Base-by-base conservation (phyloP, 2,329 filamentous ascomycete genomes). In the Diaporthe aspalathi region DNA sequence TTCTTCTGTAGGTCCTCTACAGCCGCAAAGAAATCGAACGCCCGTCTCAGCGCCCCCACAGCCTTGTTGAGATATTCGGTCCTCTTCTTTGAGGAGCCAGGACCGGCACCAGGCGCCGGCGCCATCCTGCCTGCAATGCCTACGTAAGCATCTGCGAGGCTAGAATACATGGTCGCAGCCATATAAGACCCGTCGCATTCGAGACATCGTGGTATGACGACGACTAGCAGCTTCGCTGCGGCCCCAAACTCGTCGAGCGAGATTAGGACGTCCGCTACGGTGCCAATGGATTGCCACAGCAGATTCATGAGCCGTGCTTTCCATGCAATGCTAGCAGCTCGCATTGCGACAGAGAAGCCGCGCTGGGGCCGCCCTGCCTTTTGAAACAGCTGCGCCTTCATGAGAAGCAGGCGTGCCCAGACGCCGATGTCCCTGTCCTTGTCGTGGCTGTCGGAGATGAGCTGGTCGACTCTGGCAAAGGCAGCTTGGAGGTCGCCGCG, bases 71-170 rank as follows among this genome's bases (percentile, higher is more conserved):
- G 79, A 74, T 87, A 85, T 76, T 91, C 89, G 47, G 84, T 85
- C 67, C 86, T 82, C 75, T 84, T 84, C 9, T 80, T 80, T 6
- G 84, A 84, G 77, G 79, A 81, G 7, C 80, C 75, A 16, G 80
- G 32, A 20, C 38, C 63, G 14, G 47, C 11, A 32, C 57, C 53
- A 7, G 53, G 56, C 12, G 53, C 43, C 16, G 40, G 35, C 22
- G 53, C 77, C 74, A 79, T 81, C 75, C 83, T 77, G 45, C 93
- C 92, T 0, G 93, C 94, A 73, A 93, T 82, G 0, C 94, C 94
- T 84, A 97, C 92, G 75, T 91, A 89, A 0, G 93, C 91, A 78
- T 97, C 94, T 0, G 89, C 93, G 3, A 97, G 86, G 27, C 89
- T 81, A 1, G 88, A 88, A 79, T 95, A 95, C 22, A 94, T 85